Evolutionary conservation across 1,284 basidiomycete species (phyloP).

Genomic region (Inonotus obliquus): DNA sequence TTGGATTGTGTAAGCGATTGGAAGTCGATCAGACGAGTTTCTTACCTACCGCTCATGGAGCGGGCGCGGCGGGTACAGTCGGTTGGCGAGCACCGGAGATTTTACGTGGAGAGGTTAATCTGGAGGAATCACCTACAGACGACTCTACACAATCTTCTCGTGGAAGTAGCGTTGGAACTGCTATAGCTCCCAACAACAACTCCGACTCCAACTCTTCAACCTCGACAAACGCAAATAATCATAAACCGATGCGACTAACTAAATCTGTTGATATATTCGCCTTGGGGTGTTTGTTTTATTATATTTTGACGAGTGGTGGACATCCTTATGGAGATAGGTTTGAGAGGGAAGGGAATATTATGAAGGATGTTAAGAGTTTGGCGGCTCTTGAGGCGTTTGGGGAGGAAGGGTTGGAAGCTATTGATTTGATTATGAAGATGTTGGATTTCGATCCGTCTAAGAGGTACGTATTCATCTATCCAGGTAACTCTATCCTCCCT

Average conservation of each 20-base stretch:
- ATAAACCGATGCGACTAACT: conserved; percentile 66
- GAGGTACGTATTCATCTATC: conserved; percentile 45
- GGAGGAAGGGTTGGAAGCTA: conserved; percentile 88
- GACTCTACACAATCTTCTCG: conserved; percentile 59
- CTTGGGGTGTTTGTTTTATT: conserved; percentile 90
- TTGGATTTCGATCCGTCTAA: conserved; percentile 67
- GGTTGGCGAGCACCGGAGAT: conserved; percentile 97
- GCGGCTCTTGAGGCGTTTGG: conserved; percentile 72
- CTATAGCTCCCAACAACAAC: conserved; percentile 33
- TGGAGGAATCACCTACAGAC: conserved; percentile 71
- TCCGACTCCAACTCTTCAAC: too few species aligned
- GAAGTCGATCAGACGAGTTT: conserved; percentile 94
- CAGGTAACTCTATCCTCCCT: neutral
- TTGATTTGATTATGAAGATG: conserved; percentile 74
- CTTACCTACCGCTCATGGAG: conserved; percentile 73
- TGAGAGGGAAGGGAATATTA: conserved; percentile 88
- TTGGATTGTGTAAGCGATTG: conserved; percentile 89
- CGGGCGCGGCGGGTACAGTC: conserved; percentile 85
- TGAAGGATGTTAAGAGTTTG: conserved; percentile 73
- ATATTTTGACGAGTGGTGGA: conserved; percentile 79
- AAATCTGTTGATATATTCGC: conserved; percentile 95
- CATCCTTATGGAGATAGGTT: conserved; percentile 92
- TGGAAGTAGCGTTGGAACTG: conserved; percentile 53
- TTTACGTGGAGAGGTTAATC: conserved; percentile 82
- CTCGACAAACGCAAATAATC: too few species aligned